A percentile compares a stretch with the other conserved stretches of the same genome.
Conservation (phyloP, 2,329 filamentous ascomycete species). For the Clonostachys rosea region DNA sequence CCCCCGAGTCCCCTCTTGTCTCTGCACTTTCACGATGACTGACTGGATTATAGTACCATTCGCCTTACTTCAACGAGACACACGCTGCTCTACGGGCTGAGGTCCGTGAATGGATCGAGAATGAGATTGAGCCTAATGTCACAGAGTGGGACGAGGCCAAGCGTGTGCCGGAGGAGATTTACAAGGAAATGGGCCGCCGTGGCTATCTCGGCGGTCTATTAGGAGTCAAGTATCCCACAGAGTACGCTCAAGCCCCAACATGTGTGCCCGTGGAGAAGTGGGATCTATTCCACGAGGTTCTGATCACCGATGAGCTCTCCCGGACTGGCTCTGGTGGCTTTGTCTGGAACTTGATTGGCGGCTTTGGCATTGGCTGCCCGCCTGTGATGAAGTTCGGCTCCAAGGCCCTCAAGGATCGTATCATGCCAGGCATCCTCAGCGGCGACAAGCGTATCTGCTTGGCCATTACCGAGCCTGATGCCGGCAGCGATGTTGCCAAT, state of each 20-base stretch:
- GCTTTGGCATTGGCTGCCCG: constrained; percentile 92
- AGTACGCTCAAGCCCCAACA: constrained; percentile 68
- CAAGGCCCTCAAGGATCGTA: constrained; percentile 77
- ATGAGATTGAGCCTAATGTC: constrained; percentile 84
- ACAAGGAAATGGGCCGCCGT: constrained; percentile 90
- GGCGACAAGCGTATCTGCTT: constrained; percentile 97
- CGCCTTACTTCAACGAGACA: constrained; percentile 92
- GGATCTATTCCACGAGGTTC: constrained; percentile 98
- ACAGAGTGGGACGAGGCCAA: constrained; percentile 97
- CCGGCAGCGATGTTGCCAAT: constrained; percentile 92
- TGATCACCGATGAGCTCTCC: constrained; percentile 91
- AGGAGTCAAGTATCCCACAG: constrained; percentile 73
- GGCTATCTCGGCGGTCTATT: constrained; percentile 93
- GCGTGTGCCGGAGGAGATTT: constrained; percentile 81
- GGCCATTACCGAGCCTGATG: constrained; percentile 95
- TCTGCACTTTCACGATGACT: neutral
- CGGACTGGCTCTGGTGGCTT: constrained; percentile 86
- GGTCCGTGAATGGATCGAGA: constrained; percentile 87
- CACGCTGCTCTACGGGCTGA: constrained; percentile 89
- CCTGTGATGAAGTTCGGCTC: constrained; percentile 90
- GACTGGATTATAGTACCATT: constrained; percentile 68
- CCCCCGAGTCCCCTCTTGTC: neutral
- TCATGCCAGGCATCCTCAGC: constrained; percentile 80
- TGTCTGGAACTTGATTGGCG: constrained; percentile 94
- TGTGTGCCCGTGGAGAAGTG: constrained; percentile 83